These are phyloP conservation scores for Pelargonium exstipulatum DNA, from an alignment of 441 rosid genomes.

Conservation along the genomic window DNA sequence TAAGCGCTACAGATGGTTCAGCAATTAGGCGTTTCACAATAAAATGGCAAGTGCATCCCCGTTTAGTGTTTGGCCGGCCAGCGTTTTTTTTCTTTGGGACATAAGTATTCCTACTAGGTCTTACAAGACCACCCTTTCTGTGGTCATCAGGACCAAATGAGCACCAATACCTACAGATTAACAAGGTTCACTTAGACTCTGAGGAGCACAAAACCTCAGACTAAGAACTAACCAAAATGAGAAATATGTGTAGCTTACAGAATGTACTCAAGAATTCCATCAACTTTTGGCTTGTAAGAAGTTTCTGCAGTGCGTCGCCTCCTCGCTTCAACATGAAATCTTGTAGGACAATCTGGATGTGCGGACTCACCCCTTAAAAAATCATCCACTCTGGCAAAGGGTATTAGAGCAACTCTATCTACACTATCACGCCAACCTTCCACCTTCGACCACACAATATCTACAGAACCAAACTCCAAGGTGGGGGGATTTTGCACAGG, in stretches of 20 bases:
- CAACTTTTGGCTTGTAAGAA: constrained; percentile 51
- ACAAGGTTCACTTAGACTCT: not conserved
- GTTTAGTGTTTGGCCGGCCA: constrained; percentile 54
- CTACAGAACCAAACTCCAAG: constrained; percentile 42
- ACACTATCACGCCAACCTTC: constrained; percentile 52
- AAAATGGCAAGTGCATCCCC: constrained; percentile 60
- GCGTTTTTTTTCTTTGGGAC: constrained; percentile 48
- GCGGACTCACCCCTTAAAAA: constrained; percentile 54
- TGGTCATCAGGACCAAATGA: constrained; percentile 57
- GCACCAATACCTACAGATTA: constrained; percentile 46
- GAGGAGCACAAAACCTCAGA: too few species aligned
- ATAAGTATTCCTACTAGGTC: constrained; percentile 36
- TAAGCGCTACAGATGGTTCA: constrained; percentile 40
- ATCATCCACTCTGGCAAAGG: constrained; percentile 50
- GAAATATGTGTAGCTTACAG: constrained; percentile 29
- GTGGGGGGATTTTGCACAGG: constrained; percentile 52
- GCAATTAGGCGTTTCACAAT: constrained; percentile 46
- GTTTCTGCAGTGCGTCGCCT: constrained; percentile 49
- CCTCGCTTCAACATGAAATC: constrained; percentile 50
- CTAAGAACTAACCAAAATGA: not conserved
- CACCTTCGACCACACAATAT: constrained; percentile 44
- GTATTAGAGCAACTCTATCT: constrained; percentile 49
- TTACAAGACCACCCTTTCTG: constrained; percentile 34
- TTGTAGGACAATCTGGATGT: constrained; percentile 47
- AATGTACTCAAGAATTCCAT: constrained; percentile 52